Conservation (phyloP, 2,329 filamentous ascomycete genomes). For the Pseudocercospora vitis region DNA sequence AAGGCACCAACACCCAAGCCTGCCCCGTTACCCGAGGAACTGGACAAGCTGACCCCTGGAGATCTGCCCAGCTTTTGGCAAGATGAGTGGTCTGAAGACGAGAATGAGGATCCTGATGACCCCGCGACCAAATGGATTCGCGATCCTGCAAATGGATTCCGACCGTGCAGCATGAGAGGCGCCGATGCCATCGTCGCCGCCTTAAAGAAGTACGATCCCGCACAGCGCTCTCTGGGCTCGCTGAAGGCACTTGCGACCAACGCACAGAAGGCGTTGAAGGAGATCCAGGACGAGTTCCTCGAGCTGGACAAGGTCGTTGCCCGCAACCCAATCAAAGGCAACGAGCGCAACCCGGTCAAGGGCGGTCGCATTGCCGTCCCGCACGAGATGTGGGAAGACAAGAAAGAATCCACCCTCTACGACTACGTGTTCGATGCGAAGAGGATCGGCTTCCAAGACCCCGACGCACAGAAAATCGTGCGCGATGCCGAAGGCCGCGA, state of each 20-base stretch:
- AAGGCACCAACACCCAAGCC: constrained; percentile 37
- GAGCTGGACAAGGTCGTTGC: constrained; percentile 55
- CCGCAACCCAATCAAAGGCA: constrained; percentile 44
- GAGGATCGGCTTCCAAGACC: constrained; percentile 55
- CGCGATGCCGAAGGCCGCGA: constrained; percentile 49
- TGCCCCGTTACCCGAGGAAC: constrained; percentile 34
- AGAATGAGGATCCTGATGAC: constrained; percentile 32
- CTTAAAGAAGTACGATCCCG: constrained; percentile 45
- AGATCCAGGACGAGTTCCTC: constrained; percentile 61
- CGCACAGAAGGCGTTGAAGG: constrained; percentile 52
- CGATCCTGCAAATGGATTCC: constrained; percentile 35
- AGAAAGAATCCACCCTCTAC: constrained; percentile 62
- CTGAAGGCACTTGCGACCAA: constrained; percentile 58
- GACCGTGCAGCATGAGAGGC: constrained; percentile 44
- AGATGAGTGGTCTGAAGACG: constrained; percentile 24
- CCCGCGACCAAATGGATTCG: constrained; percentile 45
- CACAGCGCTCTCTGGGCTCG: constrained; percentile 50
- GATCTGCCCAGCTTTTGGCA: constrained; percentile 35
- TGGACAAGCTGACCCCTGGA: constrained; percentile 35
- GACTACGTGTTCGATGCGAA: constrained; percentile 59
- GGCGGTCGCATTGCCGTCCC: constrained; percentile 50
- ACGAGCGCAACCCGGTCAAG: constrained; percentile 53
- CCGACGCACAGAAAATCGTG: constrained; percentile 54
- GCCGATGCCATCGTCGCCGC: constrained; percentile 44
- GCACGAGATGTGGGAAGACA: constrained; percentile 56